Conservation (phyloP, 2,329 filamentous ascomycete genomes). For the Epichloe baconii region DNA sequence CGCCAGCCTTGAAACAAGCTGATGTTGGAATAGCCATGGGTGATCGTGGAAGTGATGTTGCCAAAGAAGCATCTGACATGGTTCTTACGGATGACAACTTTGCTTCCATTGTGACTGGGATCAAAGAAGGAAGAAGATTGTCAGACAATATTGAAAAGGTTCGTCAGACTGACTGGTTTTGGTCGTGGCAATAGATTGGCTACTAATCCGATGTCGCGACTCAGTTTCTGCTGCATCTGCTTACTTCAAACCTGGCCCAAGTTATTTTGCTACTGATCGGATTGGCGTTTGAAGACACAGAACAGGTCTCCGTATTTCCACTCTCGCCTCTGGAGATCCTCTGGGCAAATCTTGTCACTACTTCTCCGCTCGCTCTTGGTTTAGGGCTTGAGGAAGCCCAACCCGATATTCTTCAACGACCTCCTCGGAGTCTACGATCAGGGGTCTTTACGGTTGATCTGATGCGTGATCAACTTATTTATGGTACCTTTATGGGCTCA, state of each 20-base stretch:
- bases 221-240: constrained; percentile 50
- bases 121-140: constrained; percentile 55
- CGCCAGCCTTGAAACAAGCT: constrained; percentile 56
- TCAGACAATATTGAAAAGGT: constrained; percentile 68
- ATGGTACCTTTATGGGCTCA: constrained; percentile 49
- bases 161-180: not conserved
- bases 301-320: constrained; percentile 51
- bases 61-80: constrained; percentile 76
- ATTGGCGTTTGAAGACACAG: constrained; percentile 51
- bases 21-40: constrained; percentile 71
- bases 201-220: not conserved
- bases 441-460: constrained; percentile 37
- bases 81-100: constrained; percentile 84
- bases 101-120: constrained; percentile 62
- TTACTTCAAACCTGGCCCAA: constrained; percentile 59
- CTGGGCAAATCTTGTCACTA: constrained; percentile 66
- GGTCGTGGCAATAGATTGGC: not conserved
- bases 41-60: constrained; percentile 56
- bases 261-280: constrained; percentile 56
- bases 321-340: constrained; percentile 61
- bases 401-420: constrained; percentile 52
- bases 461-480: constrained; percentile 28
- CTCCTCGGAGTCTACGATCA: constrained; percentile 45
- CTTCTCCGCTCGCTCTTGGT: constrained; percentile 57
- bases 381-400: constrained; percentile 58